Evolutionary conservation across 1,284 basidiomycete species (phyloP), one percentile per base, ranked within the genome.

Genomic region (Rhodotorula sp.): DNA sequence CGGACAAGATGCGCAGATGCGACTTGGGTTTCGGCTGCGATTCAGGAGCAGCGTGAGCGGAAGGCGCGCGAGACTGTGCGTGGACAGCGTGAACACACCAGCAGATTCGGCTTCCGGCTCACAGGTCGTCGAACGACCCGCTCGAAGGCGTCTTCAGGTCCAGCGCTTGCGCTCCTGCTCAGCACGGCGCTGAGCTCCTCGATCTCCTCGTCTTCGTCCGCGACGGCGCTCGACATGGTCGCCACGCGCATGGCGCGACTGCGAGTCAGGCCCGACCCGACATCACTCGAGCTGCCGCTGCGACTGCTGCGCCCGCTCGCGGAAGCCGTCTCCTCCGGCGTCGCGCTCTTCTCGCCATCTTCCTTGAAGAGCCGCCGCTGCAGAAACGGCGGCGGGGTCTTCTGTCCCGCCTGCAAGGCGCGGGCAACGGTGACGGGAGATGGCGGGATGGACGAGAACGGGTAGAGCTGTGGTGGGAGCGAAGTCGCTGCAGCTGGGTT

Each of bases 21-120:
- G 74, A 76, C 42, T 76, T 76, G 7, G 72, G 45, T 53, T 76
- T 76, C 2, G 74, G 74, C 74, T 76, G 60, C 14, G 14, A 34
- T 34, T 34, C n/a, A 41, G 16, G 17, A 8, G n/a, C 7, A 17
- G 10, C 14, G 55, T 27, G 3, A 52, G 16, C 41, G 17, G 16
- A 10, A 19, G 44, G 5, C 7, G 25, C 27, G 41, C 5, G 19
- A 4, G 8, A 64, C 13, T 16, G 54, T 8, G 7, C 12, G 60
- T 2, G 19, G 19, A 10, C 13, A 55, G 41, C 13, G n/a, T 10
- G 10, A 17, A 70, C 74, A 27, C 14, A 74, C 74, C 14, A 76
- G 65, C 0, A 76, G 55, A 46, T 76, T 76, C 9, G 74, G 74
- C 56, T 68, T 72, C 8, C 74, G 61, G 27, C 59, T 61, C 7